Conservation (phyloP, 1,284 basidiomycete genomes). For the Cerrena zonata region DNA sequence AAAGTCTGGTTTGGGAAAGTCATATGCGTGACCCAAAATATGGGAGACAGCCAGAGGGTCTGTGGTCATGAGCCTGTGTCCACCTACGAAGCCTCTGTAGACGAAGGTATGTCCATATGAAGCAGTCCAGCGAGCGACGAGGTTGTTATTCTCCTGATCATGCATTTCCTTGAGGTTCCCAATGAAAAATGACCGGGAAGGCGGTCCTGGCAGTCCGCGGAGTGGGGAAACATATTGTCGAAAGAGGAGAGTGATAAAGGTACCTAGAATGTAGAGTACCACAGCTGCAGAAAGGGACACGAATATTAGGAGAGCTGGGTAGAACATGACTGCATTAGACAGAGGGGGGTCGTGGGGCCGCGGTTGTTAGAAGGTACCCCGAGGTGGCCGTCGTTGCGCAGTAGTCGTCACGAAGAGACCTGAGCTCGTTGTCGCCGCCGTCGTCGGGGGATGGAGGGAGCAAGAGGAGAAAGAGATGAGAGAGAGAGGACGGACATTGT, state of each 20-base stretch:
- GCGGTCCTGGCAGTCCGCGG: slow-evolving; percentile 34
- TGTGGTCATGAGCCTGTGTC: slow-evolving; percentile 50
- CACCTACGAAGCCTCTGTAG: slow-evolving; percentile 53
- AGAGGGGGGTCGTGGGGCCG: background rate
- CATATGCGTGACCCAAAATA: slow-evolving; percentile 54
- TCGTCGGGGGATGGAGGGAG: background rate
- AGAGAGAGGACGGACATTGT: background rate
- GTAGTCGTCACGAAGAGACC: background rate
- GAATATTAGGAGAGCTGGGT: background rate
- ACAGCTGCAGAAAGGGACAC: background rate
- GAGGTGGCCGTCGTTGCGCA: background rate
- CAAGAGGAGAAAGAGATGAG: background rate
- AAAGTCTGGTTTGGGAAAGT: slow-evolving; percentile 64
- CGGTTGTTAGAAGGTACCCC: background rate
- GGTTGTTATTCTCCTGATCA: slow-evolving; percentile 51
- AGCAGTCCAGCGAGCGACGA: slow-evolving; percentile 43
- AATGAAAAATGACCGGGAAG: slow-evolving; percentile 41
- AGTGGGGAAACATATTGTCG: slow-evolving; percentile 34
- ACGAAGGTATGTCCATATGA: slow-evolving; percentile 47
- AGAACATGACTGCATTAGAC: background rate
- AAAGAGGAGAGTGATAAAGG: slow-evolving; percentile 30
- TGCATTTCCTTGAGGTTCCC: slow-evolving; percentile 54
- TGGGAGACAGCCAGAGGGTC: slow-evolving; percentile 58
- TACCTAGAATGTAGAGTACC: background rate
- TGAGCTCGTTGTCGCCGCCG: background rate